These are phyloP conservation scores for Penicillium robsamsonii DNA, from an alignment of 495 filamentous ascomycete genomes.

Conservation along the genomic window DNA sequence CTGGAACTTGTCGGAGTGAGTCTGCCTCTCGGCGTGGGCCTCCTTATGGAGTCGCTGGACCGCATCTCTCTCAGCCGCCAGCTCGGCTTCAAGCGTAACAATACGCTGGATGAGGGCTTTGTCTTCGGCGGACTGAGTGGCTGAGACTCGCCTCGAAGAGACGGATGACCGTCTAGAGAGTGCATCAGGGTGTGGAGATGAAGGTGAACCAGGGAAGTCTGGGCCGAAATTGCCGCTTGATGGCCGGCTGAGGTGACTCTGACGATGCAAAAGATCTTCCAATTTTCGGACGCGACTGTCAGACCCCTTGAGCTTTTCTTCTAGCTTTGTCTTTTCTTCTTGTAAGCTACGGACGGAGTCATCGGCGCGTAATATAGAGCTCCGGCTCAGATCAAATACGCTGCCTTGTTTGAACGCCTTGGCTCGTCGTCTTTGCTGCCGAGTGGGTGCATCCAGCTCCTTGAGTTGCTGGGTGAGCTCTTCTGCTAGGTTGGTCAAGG, in stretches of 20 bases:
- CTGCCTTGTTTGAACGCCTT: slow-evolving; percentile 97
- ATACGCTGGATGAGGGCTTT: slow-evolving; percentile 66
- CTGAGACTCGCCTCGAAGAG: slow-evolving; percentile 65
- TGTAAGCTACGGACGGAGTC: slow-evolving; percentile 71
- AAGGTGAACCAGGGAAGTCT: slow-evolving; percentile 47
- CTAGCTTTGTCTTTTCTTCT: slow-evolving; percentile 74
- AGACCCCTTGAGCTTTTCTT: slow-evolving; percentile 79
- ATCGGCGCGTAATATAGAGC: slow-evolving; percentile 77
- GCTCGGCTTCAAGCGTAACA: slow-evolving; percentile 77
- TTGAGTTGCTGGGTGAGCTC: slow-evolving; percentile 68
- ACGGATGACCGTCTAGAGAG: slow-evolving; percentile 61
- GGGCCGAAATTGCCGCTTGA: slow-evolving; percentile 64
- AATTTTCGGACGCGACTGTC: slow-evolving; percentile 89
- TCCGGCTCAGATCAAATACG: slow-evolving; percentile 78
- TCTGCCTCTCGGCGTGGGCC: slow-evolving; percentile 62
- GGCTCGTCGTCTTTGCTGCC: slow-evolving; percentile 70
- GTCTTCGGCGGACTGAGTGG: slow-evolving; percentile 63
- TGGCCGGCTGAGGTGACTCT: slow-evolving; percentile 70
- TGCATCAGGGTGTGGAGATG: slow-evolving; percentile 55
- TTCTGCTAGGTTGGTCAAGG: slow-evolving; percentile 41
- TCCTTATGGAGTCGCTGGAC: slow-evolving; percentile 58
- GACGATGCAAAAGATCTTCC: slow-evolving; percentile 89
- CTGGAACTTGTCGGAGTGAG: slow-evolving; percentile 66
- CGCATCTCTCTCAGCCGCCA: slow-evolving; percentile 62
- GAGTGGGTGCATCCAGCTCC: slow-evolving; percentile 64